Percentiles rank a stretch among this genome's conserved stretches.
These are phyloP conservation scores for Anthoceros angustus DNA, from an alignment of 225 moss, liverwort and hornwort genomes.

Conservation along the genomic window DNA sequence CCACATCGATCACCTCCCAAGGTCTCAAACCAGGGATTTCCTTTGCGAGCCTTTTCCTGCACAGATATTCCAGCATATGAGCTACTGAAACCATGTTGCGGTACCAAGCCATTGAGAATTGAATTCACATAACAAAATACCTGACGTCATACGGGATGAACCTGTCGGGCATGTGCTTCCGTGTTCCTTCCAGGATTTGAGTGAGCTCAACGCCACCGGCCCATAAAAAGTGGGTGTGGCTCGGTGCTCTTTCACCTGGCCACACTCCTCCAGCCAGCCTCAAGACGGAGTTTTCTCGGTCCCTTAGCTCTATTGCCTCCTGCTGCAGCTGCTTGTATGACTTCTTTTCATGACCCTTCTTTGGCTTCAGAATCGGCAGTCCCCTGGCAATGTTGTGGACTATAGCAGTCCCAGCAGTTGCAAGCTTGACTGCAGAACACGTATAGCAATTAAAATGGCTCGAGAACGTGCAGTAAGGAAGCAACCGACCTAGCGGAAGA, in stretches of 20 bases:
- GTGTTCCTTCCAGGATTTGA: slow-evolving; percentile 41
- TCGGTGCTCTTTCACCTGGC: slow-evolving; percentile 86
- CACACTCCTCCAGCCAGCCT: slow-evolving; percentile 56
- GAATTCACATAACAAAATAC: slow-evolving; percentile 10
- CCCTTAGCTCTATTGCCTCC: slow-evolving; percentile 86
- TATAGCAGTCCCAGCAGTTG: slow-evolving; percentile 59
- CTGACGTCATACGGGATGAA: slow-evolving; percentile 78
- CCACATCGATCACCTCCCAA: slow-evolving; percentile 94
- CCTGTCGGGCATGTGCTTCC: slow-evolving; percentile 42
- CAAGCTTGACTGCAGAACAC: slow-evolving; percentile 49
- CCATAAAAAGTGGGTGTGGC: slow-evolving; percentile 78
- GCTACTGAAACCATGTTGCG: not conserved
- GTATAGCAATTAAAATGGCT: not conserved
- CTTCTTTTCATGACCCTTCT: slow-evolving; percentile 74
- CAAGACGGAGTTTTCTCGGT: slow-evolving; percentile 81
- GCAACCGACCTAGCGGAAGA: not conserved
- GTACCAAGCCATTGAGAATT: not conserved
- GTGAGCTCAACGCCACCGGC: slow-evolving; percentile 88
- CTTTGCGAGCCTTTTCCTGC: slow-evolving; percentile 72
- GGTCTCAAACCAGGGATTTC: slow-evolving; percentile 93
- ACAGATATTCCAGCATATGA: not conserved
- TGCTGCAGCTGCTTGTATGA: slow-evolving; percentile 79
- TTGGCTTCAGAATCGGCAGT: slow-evolving; percentile 64
- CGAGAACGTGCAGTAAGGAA: not conserved
- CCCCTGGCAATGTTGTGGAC: slow-evolving; percentile 77